Evolutionary conservation across 2,329 filamentous ascomycete species (phyloP).

Genomic region (Pestalotiopsis sp.): DNA sequence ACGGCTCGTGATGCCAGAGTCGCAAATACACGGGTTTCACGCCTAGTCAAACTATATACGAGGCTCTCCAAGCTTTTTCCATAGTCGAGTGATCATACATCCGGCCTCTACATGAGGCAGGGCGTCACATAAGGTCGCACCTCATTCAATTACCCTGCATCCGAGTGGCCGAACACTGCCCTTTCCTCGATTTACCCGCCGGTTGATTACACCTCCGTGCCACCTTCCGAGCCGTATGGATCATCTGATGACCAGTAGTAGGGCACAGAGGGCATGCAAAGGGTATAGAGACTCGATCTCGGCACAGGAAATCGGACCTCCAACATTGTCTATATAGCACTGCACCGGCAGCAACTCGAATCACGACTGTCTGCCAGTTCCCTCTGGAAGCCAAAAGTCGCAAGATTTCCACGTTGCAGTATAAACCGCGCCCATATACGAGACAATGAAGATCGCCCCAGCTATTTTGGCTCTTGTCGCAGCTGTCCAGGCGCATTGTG

Average conservation of each 20-base stretch:
- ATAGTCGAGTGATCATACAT: neutral
- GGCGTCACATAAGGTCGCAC: neutral
- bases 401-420: too few relatives aligned
- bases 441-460: neutral
- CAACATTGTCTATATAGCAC: neutral
- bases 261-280: neutral
- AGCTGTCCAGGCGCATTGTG: conserved; percentile 8
- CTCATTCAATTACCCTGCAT: neutral
- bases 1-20: too few relatives aligned
- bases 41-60: too few relatives aligned
- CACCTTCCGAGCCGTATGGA: neutral
- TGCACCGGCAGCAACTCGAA: neutral
- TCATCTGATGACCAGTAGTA: neutral
- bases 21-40: too few relatives aligned
- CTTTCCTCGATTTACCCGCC: neutral
- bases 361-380: neutral
- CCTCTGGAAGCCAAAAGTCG: too few relatives aligned
- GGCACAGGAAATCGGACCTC: neutral
- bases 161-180: neutral
- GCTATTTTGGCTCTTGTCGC: neutral
- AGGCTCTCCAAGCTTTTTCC: too few relatives aligned
- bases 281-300: neutral
- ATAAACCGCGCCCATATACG: neutral
- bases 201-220: neutral
- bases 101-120: neutral